phyloP scores from a whole-genome alignment of 1,284 basidiomycete genomes.

The Irpex sp. region DNA sequence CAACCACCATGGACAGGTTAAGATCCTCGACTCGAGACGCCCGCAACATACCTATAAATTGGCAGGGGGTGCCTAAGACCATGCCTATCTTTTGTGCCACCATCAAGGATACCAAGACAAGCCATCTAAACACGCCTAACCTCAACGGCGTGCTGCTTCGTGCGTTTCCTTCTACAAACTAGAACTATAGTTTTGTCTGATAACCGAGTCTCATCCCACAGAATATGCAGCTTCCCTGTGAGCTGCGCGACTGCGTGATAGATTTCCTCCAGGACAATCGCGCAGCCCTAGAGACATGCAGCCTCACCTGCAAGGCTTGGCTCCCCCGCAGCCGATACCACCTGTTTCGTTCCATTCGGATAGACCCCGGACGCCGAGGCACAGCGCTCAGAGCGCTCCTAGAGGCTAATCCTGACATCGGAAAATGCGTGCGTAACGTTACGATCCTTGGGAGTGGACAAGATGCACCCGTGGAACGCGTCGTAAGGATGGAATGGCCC shows the following conservation, averaged over 20 bases:
- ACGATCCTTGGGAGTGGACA: slow-evolving; percentile 16
- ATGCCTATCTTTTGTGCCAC: background rate
- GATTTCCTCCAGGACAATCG: slow-evolving; percentile 26
- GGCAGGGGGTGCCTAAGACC: background rate
- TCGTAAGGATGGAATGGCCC: slow-evolving; percentile 17
- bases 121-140: background rate
- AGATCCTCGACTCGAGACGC: background rate
- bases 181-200: background rate
- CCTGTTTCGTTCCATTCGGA: slow-evolving; percentile 22
- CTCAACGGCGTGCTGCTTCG: background rate
- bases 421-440: slow-evolving; percentile 16
- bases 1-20: background rate
- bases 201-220: background rate
- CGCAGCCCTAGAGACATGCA: slow-evolving; percentile 25
- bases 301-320: slow-evolving; percentile 33
- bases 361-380: slow-evolving; percentile 17
- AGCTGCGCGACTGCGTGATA: slow-evolving; percentile 31
- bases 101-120: background rate
- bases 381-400: slow-evolving; percentile 17
- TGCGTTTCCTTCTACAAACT: background rate
- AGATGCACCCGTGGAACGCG: slow-evolving; percentile 5
- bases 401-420: slow-evolving; percentile 11
- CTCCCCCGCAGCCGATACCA: slow-evolving; percentile 30
- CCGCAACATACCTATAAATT: background rate
- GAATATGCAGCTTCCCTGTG: slow-evolving; percentile 20